A percentile compares a stretch with the other conserved stretches of the same genome.
Conservation (phyloP, 495 filamentous ascomycete genomes). For the Penicillium malachiteum region DNA sequence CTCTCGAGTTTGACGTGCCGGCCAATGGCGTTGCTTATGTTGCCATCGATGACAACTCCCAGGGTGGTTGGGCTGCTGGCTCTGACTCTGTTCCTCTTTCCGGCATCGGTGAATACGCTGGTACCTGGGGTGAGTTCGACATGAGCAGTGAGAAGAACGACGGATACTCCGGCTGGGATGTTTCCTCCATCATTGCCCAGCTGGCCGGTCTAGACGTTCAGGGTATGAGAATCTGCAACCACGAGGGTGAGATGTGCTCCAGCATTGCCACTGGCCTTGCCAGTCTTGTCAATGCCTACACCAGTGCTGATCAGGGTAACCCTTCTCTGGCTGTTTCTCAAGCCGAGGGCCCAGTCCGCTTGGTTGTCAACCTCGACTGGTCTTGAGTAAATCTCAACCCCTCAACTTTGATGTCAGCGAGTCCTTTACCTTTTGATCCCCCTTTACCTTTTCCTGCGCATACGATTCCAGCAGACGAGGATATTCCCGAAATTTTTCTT, state of each 20-base stretch:
- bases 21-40: constrained; percentile 42
- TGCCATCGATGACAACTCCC: constrained; percentile 47
- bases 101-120: constrained; percentile 35
- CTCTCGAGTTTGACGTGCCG: constrained; percentile 41
- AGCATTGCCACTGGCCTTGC: constrained; percentile 25
- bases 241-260: constrained; percentile 44
- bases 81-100: constrained; percentile 33
- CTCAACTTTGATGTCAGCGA: constrained; percentile 13
- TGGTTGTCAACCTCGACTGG: constrained; percentile 36
- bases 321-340: too few relatives aligned
- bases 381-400: too few relatives aligned
- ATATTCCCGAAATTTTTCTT: neutral
- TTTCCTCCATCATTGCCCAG: constrained; percentile 50
- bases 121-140: constrained; percentile 56
- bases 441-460: constrained; percentile 18
- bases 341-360: constrained; percentile 34
- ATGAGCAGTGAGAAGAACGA: too few relatives aligned
- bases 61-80: constrained; percentile 40
- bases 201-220: constrained; percentile 28
- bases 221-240: constrained; percentile 45
- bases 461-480: constrained; percentile 16
- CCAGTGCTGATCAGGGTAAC: too few relatives aligned
- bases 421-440: neutral
- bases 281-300: constrained; percentile 39
- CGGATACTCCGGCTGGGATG: too few relatives aligned